Base-by-base conservation (phyloP, 306 rosid genomes). In the Glycine latifolia region DNA sequence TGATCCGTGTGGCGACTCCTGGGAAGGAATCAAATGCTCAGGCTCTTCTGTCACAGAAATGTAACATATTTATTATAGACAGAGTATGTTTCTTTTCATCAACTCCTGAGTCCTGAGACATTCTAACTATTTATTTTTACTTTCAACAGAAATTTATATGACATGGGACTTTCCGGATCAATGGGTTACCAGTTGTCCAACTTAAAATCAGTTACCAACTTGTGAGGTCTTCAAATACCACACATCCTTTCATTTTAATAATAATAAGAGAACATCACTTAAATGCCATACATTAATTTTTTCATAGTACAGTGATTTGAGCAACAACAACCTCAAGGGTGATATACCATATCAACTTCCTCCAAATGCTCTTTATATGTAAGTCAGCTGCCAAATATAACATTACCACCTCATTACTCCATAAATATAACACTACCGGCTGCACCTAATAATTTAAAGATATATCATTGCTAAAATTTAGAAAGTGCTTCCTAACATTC, bases 271-370 rank as follows among this genome's bases (percentile, higher is more conserved):
- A 59, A 53, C 70, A 80, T 52, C 80, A 84, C 82, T 85, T 86
- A 50, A 84, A 83, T 72, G 83, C 16, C 79, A 68, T 87, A 78
- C 84, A 85, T 88, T 85, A 80, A 73, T 89, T 92, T 84, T 26
- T 87, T 91, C 87, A 37, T 92, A 92, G 94, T 93, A 87, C 97
- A 93, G 99, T 88, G 97, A 95, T 81, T 82, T 95, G 86, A 95
- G 97, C 94, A 84, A 86, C 81, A 95, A 95, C 97, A 89, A 89
- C 68, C 89, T 93, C 79, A 81, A 81, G 48, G 92, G 92, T 54
- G 93, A 91, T 13, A 86, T 95, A 79, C 99, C 97, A 4, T 93
- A 93, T 82, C 99, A 93, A 77, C 92, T 95, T 82, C 99, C 99
- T 56, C 99, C 99, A 11, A 95, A 90, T 48, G 87, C 87, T 50